Evolutionary conservation across 257 asterid species (phyloP).

Genomic region (Euphrasia confusa): DNA sequence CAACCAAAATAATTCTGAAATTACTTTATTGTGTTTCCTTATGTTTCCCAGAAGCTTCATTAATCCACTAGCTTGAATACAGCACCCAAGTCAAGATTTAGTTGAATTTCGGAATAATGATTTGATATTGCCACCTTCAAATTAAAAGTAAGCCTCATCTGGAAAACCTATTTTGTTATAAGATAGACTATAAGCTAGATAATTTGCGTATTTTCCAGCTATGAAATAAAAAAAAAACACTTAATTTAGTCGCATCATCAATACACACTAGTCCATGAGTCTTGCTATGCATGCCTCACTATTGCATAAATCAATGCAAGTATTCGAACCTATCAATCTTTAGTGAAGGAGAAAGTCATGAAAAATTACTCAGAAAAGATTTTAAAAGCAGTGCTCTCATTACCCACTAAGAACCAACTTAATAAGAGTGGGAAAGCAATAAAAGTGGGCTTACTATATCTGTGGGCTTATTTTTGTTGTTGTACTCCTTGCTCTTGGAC

Average conservation of each 20-base stretch:
- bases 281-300: not conserved
- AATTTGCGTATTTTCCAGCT: not conserved
- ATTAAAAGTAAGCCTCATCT: not conserved
- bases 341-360: not conserved
- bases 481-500: conserved; percentile 85
- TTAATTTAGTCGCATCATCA: not conserved
- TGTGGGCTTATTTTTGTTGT: conserved; percentile 93
- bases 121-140: not conserved
- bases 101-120: not conserved
- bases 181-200: not conserved
- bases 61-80: conserved; percentile 7
- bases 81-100: not conserved
- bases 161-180: not conserved
- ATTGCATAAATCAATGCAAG: not conserved
- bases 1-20: not conserved
- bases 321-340: not conserved
- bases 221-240: not conserved
- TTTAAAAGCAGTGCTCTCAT: conserved; percentile 4
- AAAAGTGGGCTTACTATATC: conserved; percentile 61
- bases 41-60: conserved; percentile 4
- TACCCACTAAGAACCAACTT: conserved; percentile 2
- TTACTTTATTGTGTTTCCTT: not conserved
- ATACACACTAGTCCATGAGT: not conserved
- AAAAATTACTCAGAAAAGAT: not conserved
- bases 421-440: conserved; percentile 12